Conservation (phyloP, 305 asterid genomes). For the Fraxinus platypoda region DNA sequence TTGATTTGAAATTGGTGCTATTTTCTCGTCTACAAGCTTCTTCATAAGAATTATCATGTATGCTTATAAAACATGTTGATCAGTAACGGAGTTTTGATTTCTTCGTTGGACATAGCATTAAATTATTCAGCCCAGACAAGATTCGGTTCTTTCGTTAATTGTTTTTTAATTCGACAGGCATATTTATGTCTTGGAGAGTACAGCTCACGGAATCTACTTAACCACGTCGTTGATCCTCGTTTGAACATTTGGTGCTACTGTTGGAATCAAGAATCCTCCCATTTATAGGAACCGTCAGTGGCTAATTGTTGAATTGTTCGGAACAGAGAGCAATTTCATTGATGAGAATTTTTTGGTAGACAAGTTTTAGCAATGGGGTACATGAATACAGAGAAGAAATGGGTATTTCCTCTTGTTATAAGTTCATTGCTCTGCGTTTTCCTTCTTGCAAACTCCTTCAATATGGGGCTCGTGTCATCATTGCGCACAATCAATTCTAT, state of each 20-base stretch:
- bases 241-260: slow-evolving; percentile 11
- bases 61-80: not conserved
- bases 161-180: not conserved
- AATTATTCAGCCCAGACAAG: not conserved
- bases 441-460: slow-evolving; percentile 75
- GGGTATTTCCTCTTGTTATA: slow-evolving; percentile 80
- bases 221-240: not conserved
- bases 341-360: slow-evolving; percentile 32
- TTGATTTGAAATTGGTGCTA: not conserved
- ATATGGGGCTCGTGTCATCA: slow-evolving; percentile 71
- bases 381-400: slow-evolving; percentile 67
- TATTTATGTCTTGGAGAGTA: not conserved
- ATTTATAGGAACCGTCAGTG: slow-evolving; percentile 13
- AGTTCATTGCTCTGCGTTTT: slow-evolving; percentile 57
- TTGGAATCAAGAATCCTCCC: slow-evolving; percentile 23
- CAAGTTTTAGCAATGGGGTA: slow-evolving; percentile 59
- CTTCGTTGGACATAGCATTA: not conserved
- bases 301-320: slow-evolving; percentile 28
- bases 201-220: not conserved
- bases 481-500: slow-evolving; percentile 60
- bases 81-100: not conserved
- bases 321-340: slow-evolving; percentile 11
- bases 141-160: not conserved
- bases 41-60: not conserved
- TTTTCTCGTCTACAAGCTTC: not conserved